Base-by-base conservation (phyloP, 2,329 filamentous ascomycete genomes). In the Nemania serpens region DNA sequence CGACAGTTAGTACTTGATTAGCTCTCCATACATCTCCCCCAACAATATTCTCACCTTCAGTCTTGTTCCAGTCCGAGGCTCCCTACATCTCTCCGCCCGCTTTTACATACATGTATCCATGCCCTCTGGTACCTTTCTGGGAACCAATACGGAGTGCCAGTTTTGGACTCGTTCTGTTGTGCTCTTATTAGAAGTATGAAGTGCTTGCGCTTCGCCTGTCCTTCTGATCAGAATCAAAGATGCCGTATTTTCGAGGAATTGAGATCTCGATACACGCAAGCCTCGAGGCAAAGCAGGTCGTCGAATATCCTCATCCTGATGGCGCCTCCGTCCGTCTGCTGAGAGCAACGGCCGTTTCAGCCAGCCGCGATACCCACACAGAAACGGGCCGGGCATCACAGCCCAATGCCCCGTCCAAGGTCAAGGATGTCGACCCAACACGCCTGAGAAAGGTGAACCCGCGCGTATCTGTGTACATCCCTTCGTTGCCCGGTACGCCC, bases 221-320 rank as follows among this genome's bases (percentile, higher is more conserved):
- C 43, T 7, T n/a, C 43, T 7, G 17, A 49, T 15, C 42, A 36
- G 41, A 37, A 33, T 34, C 58, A 70, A 50, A 11, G 7, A 84
- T 84, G 82, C 82, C 82, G 15, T 77, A 70, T 59, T 77, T 84
- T 55, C 77, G 79, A 22, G 81, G 81, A 10, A 74, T 84, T 53
- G 77, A 82, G 29, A 60, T 84, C 22, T 79, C 76, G 2, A 69
- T 85, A 41, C 68, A 77, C 17, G 70, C 76, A 2, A 73, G 77
- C 43, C 69, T 74, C 15, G 71, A 73, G 2, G 66, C 73, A 10
- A 69, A 75, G 46, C 71, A 68, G 18, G 75, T 86, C 2, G 78
- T 79, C 13, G 84, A 87, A 67, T 85, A 82, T 66, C 80, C 82
- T 18, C 82, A 86, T 62, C 82, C 82, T 0, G 81, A 84, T 51